A percentile compares a stretch with the other conserved stretches of the same genome.
Conservation (phyloP, 345 rosid species). For the Arabis hirsuta region DNA sequence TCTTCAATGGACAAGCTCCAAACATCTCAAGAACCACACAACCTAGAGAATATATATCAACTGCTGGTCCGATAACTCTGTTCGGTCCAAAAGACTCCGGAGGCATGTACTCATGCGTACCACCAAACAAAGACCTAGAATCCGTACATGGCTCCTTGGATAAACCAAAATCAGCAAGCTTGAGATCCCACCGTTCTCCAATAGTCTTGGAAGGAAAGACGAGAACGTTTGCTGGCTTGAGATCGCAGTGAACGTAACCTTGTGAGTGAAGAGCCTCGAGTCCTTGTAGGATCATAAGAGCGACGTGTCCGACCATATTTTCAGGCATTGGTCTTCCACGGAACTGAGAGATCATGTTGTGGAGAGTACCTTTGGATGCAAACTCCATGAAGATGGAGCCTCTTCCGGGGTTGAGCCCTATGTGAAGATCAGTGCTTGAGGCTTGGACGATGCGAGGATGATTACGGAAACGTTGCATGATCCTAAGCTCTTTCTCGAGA, state of each 20-base stretch:
- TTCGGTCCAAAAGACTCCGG: neutral
- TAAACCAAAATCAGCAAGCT: conserved; percentile 4
- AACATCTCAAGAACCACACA: conserved; percentile 29
- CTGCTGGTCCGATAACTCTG: neutral
- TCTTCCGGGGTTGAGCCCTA: neutral
- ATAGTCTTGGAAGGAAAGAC: neutral
- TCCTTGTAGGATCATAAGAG: conserved; percentile 9
- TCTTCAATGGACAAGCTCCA: neutral
- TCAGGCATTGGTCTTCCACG: neutral
- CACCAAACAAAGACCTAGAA: neutral
- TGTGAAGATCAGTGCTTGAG: neutral
- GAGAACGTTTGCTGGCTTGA: neutral
- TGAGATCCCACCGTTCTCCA: conserved; percentile 5
- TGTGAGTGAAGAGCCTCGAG: neutral
- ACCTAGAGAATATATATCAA: conserved; percentile 22
- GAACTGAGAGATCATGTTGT: neutral
- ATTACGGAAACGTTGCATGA: conserved; percentile 7
- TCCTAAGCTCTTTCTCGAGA: conserved; percentile 7
- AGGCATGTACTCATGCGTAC: neutral
- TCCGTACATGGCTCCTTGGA: conserved; percentile 3
- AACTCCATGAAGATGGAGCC: conserved; percentile 4
- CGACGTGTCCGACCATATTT: neutral
- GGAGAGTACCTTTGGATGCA: neutral
- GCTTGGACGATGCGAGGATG: conserved; percentile 8
- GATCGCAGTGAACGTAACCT: neutral